Evolutionary conservation across 106 monocot species (phyloP), one percentile per base, ranked within the genome.

Genomic region (Acorus calamus): DNA sequence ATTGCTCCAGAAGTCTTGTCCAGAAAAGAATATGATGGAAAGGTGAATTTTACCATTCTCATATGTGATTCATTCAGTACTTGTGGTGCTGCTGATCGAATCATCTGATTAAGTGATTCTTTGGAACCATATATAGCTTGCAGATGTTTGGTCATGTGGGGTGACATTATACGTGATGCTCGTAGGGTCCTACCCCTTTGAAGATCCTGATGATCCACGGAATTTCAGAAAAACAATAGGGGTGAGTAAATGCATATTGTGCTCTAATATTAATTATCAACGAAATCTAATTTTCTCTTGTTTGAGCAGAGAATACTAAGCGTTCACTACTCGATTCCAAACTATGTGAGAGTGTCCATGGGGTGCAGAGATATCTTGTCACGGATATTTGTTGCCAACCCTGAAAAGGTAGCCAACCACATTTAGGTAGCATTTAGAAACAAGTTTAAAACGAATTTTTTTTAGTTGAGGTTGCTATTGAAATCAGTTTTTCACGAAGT

Each of bases 91-190:
- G 28, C 28, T 1, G 1, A 28, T 28, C 28, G 1, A 28, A 28
- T 28, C 28, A 28, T 28, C 28, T 28, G 28, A 28, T 28, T 28
- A 28, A 28, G 28, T 28, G 28, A 28, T 28, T 28, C 28, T 28
- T 28, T 28, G 28, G 28, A 28, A 28, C 28, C 28, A 28, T 28
- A 28, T 74, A 42, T 67, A 90, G 89, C 78, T 90, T 72, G 89
- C 89, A 49, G 89, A 90, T 80, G 86, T 90, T 47, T 90, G 89
- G 89, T 90, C 89, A 47, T 90, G 86, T 80, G 89, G 89, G 51
- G 89, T 90, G 53, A 90, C 89, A 42, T 69, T 90, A 42, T 89
- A 89, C 69, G 89, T 89, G 53, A 89, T 89, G 89, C 67, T 89
- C 3, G 82, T 89, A 50, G 89, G 89, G 46, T 66, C 82, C 28